phyloP scores from a whole-genome alignment of 371 early-diverging fungal genomes.

The Chytridium lagenaria region DNA sequence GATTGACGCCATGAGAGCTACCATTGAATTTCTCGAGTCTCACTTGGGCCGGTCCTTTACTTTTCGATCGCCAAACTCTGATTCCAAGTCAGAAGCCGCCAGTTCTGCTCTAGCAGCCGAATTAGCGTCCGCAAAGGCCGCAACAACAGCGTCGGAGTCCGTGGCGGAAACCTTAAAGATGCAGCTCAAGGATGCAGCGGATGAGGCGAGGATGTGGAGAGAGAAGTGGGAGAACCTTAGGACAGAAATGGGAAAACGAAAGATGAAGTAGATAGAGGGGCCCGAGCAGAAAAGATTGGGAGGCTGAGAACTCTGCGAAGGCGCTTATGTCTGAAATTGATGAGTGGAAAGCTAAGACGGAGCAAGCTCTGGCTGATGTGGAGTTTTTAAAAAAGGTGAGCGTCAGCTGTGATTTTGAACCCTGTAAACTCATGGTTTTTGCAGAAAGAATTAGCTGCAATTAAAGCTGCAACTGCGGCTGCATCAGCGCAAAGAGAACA shows the following conservation, averaged over 20 bases:
- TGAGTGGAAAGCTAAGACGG: conserved; percentile 26
- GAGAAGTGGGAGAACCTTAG: conserved; percentile 36
- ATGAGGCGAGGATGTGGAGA: conserved; percentile 20
- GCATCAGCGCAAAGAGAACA: conserved; percentile 30
- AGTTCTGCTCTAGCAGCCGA: conserved; percentile 3
- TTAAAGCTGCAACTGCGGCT: conserved; percentile 27
- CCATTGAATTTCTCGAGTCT: background rate
- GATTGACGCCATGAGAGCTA: background rate
- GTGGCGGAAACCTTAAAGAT: conserved; percentile 15
- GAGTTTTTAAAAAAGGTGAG: conserved; percentile 11
- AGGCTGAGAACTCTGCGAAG: background rate
- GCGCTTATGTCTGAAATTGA: conserved; percentile 21
- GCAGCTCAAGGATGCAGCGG: conserved; percentile 35
- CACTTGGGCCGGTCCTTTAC: background rate
- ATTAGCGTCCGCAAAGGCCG: background rate
- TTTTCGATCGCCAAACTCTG: background rate
- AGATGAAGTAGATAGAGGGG: conserved; percentile 31
- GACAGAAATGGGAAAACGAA: conserved; percentile 22
- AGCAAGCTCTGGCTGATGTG: background rate
- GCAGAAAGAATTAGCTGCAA: conserved; percentile 29
- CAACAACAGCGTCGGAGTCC: background rate
- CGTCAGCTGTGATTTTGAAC: background rate
- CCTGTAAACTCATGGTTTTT: background rate
- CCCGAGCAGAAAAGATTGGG: conserved; percentile 8
- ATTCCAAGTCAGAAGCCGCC: background rate